Evolutionary conservation across 176 grass and related monocot species (phyloP).

Genomic region (Pharus latifolius): DNA sequence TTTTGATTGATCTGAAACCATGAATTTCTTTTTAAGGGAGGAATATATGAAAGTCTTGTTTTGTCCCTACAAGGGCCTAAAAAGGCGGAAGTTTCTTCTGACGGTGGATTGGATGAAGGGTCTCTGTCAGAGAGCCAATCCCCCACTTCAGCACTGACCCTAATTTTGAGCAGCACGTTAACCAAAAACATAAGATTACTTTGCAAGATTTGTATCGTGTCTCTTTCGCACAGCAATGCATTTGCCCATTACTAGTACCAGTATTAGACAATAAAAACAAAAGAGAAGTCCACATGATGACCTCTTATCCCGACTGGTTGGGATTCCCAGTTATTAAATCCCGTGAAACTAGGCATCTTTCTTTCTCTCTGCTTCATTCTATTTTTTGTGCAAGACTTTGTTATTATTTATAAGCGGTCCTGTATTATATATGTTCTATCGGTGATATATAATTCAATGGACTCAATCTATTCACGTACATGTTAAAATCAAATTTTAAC

Average conservation of each 20-base stretch:
- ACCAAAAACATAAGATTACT: background rate
- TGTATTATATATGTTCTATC: no score
- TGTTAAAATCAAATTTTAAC: no score
- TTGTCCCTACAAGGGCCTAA: background rate
- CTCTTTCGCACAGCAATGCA: background rate
- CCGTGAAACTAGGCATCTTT: conserved; percentile 2
- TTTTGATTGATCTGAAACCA: no score
- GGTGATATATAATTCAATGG: no score
- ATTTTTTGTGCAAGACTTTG: no score
- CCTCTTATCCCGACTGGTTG: background rate
- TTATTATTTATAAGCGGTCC: no score
- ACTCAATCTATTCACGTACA: no score
- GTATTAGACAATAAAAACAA: background rate
- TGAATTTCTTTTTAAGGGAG: no score
- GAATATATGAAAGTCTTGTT: background rate
- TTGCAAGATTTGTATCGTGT: background rate
- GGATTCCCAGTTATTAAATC: background rate
- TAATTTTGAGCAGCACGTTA: background rate
- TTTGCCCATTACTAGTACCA: no score
- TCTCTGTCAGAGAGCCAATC: conserved; percentile 1
- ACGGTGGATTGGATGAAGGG: background rate
- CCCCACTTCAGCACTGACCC: background rate
- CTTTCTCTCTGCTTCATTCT: background rate
- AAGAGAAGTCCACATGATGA: conserved; percentile 11
- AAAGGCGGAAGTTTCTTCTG: background rate